A percentile compares a stretch with the other conserved stretches of the same genome.
These are phyloP conservation scores for Penicillium paneum DNA, from an alignment of 2,329 filamentous ascomycete genomes.

Conservation along the genomic window DNA sequence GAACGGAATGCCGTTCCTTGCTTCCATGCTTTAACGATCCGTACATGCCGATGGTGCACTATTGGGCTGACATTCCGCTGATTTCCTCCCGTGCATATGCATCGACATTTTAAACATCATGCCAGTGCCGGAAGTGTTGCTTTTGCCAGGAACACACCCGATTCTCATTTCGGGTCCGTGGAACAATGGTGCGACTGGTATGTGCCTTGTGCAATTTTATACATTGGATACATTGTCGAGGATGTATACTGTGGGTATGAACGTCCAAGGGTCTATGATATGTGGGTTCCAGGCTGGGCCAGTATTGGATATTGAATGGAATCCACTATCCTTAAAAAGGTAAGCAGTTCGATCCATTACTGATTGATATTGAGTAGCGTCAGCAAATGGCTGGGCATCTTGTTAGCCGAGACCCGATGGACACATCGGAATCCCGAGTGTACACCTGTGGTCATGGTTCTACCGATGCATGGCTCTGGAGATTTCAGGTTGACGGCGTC, in stretches of 20 bases:
- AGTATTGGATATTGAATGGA: not conserved
- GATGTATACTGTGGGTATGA: not conserved
- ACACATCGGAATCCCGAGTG: slow-evolving; percentile 5
- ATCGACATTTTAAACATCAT: slow-evolving; percentile 4
- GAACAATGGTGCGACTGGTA: not conserved
- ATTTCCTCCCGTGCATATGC: slow-evolving; percentile 1
- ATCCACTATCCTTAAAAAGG: not conserved
- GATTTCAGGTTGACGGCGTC: not conserved
- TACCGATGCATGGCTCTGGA: slow-evolving; percentile 1
- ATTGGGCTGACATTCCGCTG: slow-evolving; percentile 7
- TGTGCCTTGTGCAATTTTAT: not conserved
- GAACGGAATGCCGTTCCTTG: slow-evolving; percentile 12
- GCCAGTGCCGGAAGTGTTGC: not conserved
- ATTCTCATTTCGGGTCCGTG: not conserved
- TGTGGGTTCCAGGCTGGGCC: too few species aligned
- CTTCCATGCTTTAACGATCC: slow-evolving; percentile 5
- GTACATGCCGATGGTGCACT: slow-evolving; percentile 6
- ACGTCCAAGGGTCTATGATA: not conserved
- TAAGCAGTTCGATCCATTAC: not conserved
- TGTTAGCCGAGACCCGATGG: slow-evolving; percentile 3
- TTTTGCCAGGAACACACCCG: slow-evolving; percentile 6
- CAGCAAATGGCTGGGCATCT: not conserved
- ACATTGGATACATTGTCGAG: not conserved
- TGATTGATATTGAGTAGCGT: not conserved
- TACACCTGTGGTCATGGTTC: not conserved